Evolutionary conservation across 106 monocot species (phyloP).

Genomic region (Dactylorhiza incarnata): DNA sequence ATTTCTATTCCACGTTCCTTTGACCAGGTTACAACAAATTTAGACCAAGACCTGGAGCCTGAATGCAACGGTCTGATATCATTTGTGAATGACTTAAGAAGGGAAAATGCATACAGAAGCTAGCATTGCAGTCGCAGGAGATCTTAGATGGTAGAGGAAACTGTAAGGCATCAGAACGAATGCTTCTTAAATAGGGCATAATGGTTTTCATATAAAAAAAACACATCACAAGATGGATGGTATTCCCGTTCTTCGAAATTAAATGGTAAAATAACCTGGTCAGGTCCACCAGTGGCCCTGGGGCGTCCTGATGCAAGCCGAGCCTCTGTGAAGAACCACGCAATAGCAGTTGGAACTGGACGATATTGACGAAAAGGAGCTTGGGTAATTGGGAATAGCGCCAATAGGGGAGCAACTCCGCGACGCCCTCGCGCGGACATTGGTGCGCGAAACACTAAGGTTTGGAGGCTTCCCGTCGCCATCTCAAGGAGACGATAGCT

Average conservation of each 20-base stretch:
- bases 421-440: not conserved
- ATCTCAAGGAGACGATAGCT: not conserved
- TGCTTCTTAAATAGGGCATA: not conserved
- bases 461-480: conserved; percentile 2
- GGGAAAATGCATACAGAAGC: not conserved
- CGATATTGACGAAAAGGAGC: not conserved
- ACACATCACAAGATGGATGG: not conserved
- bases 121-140: not conserved
- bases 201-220: not conserved
- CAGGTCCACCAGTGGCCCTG: conserved; percentile 1
- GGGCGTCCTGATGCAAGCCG: not conserved
- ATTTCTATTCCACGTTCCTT: too few species aligned
- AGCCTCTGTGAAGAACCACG: not conserved
- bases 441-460: not conserved
- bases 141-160: not conserved
- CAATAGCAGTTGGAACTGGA: not conserved
- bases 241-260: not conserved
- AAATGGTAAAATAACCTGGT: not conserved
- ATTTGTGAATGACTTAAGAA: too few species aligned
- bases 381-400: not conserved
- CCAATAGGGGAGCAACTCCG: not conserved
- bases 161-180: not conserved
- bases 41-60: too few species aligned
- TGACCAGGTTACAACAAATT: too few species aligned
- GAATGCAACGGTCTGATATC: too few species aligned